Evolutionary conservation across 345 rosid genomes (phyloP), one percentile per base, ranked within the genome.

Genomic region (Jatropha curcas): DNA sequence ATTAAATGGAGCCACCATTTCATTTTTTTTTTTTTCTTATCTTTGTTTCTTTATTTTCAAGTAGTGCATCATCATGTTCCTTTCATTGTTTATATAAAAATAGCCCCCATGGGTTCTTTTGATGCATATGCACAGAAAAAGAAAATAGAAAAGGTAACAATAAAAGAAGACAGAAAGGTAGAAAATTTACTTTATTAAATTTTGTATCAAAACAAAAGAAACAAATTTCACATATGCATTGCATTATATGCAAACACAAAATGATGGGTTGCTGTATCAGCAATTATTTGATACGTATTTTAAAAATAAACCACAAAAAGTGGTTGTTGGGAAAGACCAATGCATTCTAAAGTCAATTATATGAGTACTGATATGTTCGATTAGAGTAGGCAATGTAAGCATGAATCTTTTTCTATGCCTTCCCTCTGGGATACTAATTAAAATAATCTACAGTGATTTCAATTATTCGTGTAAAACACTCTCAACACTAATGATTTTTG

Each of bases 271-370:
- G 50, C 60, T 70, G 73, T 62, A 55, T 77, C 70, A 60, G 34
- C 37, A 31, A 67, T 50, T 41, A 41, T 34, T n/a, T n/a, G n/a
- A n/a, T n/a, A n/a, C n/a, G n/a, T n/a, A 62, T 28, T 39, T 43
- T n/a, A 60, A 57, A 39, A 24, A 39, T 3, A 25, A 56, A 25
- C 0, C 22, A 45, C 7, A 52, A 62, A 37, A 66, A 59, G 68
- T 58, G 63, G 75, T 60, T 59, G 70, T n/a, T 73, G 78, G 64
- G 20, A 76, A 65, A 69, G 73, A 30, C n/a, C 39, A 62, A 43
- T 45, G 52, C 60, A 61, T 52, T 20, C 35, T 16, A 67, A 74
- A 43, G 13, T 50, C 60, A 71, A 76, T 58, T 25, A 57, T 57
- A 56, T 70, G 55, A 52, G 66, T 4, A 33, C 5, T 52, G 72